Evolutionary conservation across 352 stramenopile genomes (phyloP), one percentile per base, ranked within the genome.

Genomic region (Phytopythium chamaehyphon): DNA sequence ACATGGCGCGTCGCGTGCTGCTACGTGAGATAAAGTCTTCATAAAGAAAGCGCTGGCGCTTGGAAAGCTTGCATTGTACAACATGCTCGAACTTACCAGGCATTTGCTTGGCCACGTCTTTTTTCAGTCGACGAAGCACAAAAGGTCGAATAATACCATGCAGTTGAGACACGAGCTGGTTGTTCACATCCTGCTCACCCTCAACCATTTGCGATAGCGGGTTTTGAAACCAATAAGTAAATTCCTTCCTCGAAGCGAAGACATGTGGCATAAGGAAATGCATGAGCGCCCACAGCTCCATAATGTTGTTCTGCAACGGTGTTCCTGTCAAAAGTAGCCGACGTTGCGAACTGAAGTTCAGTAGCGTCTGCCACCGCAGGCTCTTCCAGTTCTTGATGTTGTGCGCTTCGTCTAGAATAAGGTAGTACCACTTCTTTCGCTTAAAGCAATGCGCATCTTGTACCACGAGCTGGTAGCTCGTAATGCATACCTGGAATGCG

Each of bases 361-460:
- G 83, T 26, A 99, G 63, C 14, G 97, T 99, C 66, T 99, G 96
- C 97, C 97, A 99, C 7, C 97, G 73, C 62, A 98, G 82, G 51
- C 78, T 97, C 59, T 98, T 96, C 83, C 98, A 99, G 66, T 99
- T 99, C 68, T 99, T 99, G 66, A 99, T 99, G 61, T 99, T 98
- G 66, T 99, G 97, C 3, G 97, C 97, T 77, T 99, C 97, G 49
- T 99, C 97, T 3, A 99, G 64, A 45, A 99, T 98, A 8, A 99
- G 58, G 62, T 99, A 99, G 62, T 98, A 99, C 97, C 97, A 99
- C 55, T 98, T 98, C 56, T 98, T 99, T 28, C 96, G 77, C 56
- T 98, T 98, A 62, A 99, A 98, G 44, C 93, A 96, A 57, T 96
- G 92, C 4, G 95, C 85, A 68, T 99, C 97, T 62, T 98, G 93